phyloP scores from a whole-genome alignment of 805 yeast species.

The Metschnikowia lunata region DNA sequence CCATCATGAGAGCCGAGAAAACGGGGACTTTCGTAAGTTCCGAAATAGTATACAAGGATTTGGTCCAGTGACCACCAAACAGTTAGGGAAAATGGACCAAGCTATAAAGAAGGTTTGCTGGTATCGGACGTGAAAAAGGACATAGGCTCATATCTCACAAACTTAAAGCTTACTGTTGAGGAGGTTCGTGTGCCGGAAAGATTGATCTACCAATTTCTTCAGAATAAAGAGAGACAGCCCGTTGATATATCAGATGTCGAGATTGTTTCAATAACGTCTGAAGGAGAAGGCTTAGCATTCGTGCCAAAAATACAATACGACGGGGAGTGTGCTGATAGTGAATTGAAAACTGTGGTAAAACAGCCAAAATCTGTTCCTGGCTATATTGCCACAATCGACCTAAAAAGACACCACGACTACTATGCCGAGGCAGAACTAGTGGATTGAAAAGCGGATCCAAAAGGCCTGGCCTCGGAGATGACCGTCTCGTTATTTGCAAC shows the following conservation, averaged over 20 bases:
- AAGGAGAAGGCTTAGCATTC: slow-evolving; percentile 37
- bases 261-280: slow-evolving; percentile 26
- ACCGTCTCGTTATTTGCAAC: slow-evolving; percentile 27
- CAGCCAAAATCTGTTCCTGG: slow-evolving; percentile 40
- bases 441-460: slow-evolving; percentile 8
- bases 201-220: slow-evolving; percentile 23
- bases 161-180: slow-evolving; percentile 9
- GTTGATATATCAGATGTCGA: slow-evolving; percentile 15
- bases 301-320: slow-evolving; percentile 20
- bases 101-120: too few species aligned
- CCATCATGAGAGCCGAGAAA: background rate
- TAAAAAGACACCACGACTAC: slow-evolving; percentile 28
- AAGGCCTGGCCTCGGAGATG: slow-evolving; percentile 18
- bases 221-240: slow-evolving; percentile 14
- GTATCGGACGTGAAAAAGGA: too few species aligned
- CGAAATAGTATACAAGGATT: background rate
- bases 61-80: background rate
- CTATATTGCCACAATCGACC: slow-evolving; percentile 27
- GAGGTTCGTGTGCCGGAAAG: slow-evolving; percentile 20
- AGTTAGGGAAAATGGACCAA: background rate
- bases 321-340: slow-evolving; percentile 6
- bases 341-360: slow-evolving; percentile 20
- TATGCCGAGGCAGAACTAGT: slow-evolving; percentile 30
- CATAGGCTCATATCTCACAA: slow-evolving; percentile 19
- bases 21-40: background rate